phyloP scores from a whole-genome alignment of 352 stramenopile species.

The Chrysophaeum taylorii region DNA sequence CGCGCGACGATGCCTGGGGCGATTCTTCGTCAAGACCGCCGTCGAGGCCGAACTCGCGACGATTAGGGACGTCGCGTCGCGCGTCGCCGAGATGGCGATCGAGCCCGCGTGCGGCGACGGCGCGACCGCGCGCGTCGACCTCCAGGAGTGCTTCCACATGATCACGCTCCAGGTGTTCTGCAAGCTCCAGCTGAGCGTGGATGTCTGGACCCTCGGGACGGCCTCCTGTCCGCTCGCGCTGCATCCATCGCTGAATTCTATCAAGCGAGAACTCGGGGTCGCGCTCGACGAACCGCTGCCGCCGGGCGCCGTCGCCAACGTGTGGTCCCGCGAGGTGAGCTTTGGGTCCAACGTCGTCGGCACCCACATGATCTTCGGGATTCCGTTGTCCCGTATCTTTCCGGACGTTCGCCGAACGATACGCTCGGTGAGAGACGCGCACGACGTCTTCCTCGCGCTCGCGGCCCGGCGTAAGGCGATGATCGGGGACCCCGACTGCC shows the following conservation, averaged over 20 bases:
- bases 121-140: constrained; percentile 20
- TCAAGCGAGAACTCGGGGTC: too few species aligned
- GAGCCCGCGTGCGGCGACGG: neutral
- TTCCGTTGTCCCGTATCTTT: constrained; percentile 25
- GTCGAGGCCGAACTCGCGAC: constrained; percentile 6
- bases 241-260: too few species aligned
- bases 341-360: constrained; percentile 27
- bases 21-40: constrained; percentile 22
- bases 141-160: constrained; percentile 29
- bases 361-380: constrained; percentile 27
- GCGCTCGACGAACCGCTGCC: neutral
- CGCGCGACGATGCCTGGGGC: constrained; percentile 21
- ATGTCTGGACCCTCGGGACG: too few species aligned
- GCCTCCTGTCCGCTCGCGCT: too few species aligned
- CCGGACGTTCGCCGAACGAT: constrained; percentile 18
- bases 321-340: constrained; percentile 15
- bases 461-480: constrained; percentile 5
- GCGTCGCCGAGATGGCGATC: too few species aligned
- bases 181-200: neutral
- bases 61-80: too few species aligned
- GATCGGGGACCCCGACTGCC: constrained; percentile 13
- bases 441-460: neutral
- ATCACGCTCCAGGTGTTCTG: constrained; percentile 25
- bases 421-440: neutral
- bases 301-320: constrained; percentile 6